A percentile compares a stretch with the other conserved stretches of the same genome.
These are phyloP conservation scores for Desmodesmus armatus DNA, from an alignment of 139 green algal species.

Conservation along the genomic window DNA sequence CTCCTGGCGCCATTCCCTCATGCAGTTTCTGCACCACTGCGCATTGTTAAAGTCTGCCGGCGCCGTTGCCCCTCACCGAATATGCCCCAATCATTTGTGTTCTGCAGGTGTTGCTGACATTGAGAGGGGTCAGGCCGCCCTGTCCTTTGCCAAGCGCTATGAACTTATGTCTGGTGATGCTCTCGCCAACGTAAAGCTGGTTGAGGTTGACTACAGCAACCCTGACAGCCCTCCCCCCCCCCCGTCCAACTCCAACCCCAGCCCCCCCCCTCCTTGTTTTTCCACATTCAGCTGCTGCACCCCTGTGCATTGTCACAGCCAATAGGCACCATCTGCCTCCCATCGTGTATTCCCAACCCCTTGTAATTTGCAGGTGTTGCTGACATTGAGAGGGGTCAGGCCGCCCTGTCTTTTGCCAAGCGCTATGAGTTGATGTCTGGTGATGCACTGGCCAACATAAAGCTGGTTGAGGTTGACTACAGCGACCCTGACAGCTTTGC, in stretches of 20 bases:
- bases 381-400: conserved; percentile 33
- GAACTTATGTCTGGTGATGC: conserved; percentile 21
- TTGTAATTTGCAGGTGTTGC: conserved; percentile 21
- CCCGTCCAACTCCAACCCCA: too few relatives aligned
- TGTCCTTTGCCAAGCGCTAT: conserved; percentile 37
- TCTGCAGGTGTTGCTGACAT: conserved; percentile 36
- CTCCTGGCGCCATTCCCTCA: too few relatives aligned
- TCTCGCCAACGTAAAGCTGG: conserved; percentile 16
- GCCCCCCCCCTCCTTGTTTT: too few relatives aligned
- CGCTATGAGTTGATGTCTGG: conserved; percentile 32
- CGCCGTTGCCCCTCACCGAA: too few relatives aligned
- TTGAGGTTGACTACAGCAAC: conserved; percentile 39
- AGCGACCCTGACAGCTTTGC: background rate
- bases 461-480: conserved; percentile 39
- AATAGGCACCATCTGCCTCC: too few relatives aligned
- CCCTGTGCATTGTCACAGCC: too few relatives aligned
- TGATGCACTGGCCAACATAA: conserved; percentile 1
- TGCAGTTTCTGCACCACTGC: too few relatives aligned
- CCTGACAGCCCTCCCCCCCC: too few relatives aligned
- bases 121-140: conserved; percentile 24
- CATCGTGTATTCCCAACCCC: too few relatives aligned
- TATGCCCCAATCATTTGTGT: too few relatives aligned
- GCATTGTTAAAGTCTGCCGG: too few relatives aligned
- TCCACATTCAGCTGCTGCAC: too few relatives aligned
- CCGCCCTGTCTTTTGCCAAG: conserved; percentile 34